These are phyloP conservation scores for Glycine latifolia DNA, from an alignment of 306 rosid genomes.

Conservation along the genomic window DNA sequence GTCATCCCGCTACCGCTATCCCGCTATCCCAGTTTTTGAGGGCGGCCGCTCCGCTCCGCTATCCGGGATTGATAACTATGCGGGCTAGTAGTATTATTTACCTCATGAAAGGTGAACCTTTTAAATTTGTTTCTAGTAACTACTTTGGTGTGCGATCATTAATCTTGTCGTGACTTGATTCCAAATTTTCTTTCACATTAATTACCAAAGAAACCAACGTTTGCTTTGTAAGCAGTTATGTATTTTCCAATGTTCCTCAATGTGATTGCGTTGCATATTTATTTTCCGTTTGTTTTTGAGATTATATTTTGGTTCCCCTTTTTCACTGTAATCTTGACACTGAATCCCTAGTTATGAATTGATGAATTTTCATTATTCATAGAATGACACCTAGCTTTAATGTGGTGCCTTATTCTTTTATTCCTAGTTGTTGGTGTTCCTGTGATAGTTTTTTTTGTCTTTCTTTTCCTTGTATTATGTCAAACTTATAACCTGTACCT, in stretches of 20 bases:
- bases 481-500: neutral
- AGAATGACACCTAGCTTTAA: conserved; percentile 12
- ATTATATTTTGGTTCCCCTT: neutral
- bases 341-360: neutral
- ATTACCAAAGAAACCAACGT: neutral
- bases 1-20: no score
- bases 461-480: neutral
- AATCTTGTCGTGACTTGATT: neutral
- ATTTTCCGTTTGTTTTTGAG: neutral
- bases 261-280: conserved; percentile 16
- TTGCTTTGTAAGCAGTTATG: neutral
- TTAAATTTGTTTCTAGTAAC: neutral
- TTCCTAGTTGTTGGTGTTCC: conserved; percentile 2
- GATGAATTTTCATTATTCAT: neutral
- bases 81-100: neutral
- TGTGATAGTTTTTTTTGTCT: neutral
- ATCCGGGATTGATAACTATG: no score
- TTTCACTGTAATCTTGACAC: neutral
- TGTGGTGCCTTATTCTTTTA: neutral
- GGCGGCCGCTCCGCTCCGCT: no score
- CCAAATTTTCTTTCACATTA: neutral
- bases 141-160: neutral
- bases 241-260: neutral
- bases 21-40: no score
- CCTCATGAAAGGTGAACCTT: neutral